phyloP scores from a whole-genome alignment of 371 early-diverging fungal genomes.

The Apophysomyces ossiformis region DNA sequence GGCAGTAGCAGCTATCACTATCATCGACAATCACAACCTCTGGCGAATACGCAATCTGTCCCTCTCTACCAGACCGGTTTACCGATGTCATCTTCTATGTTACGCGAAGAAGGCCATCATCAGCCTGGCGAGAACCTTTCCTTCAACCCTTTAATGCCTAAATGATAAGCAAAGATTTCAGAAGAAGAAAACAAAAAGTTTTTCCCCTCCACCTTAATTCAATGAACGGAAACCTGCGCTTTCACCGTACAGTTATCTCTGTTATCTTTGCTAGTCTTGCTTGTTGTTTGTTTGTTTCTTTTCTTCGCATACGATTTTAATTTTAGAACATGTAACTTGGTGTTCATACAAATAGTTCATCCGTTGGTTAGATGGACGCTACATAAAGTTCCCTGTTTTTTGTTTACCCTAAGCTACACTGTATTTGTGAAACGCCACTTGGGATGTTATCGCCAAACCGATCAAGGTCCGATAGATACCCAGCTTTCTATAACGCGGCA shows the following conservation, averaged over 20 bases:
- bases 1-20: neutral
- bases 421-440: too few species aligned
- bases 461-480: too few species aligned
- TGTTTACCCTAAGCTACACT: too few species aligned
- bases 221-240: neutral
- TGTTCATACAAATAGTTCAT: too few species aligned
- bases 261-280: neutral
- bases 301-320: too few species aligned
- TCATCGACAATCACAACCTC: constrained; percentile 5
- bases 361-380: too few species aligned
- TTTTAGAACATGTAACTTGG: too few species aligned
- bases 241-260: neutral
- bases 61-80: constrained; percentile 1
- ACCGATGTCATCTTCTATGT: neutral
- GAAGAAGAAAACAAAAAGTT: neutral
- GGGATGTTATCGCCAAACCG: too few species aligned
- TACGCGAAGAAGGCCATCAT: neutral
- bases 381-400: too few species aligned
- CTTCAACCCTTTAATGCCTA: constrained; percentile 4
- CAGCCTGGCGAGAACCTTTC: constrained; percentile 1
- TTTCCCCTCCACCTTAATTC: neutral
- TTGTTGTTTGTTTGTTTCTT: neutral
- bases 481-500: too few species aligned
- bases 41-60: constrained; percentile 5
- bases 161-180: neutral